Percentiles rank a stretch among this genome's conserved stretches.
Conservation (phyloP, 805 yeast species). For the Metschnikowia kunwiensis region DNA sequence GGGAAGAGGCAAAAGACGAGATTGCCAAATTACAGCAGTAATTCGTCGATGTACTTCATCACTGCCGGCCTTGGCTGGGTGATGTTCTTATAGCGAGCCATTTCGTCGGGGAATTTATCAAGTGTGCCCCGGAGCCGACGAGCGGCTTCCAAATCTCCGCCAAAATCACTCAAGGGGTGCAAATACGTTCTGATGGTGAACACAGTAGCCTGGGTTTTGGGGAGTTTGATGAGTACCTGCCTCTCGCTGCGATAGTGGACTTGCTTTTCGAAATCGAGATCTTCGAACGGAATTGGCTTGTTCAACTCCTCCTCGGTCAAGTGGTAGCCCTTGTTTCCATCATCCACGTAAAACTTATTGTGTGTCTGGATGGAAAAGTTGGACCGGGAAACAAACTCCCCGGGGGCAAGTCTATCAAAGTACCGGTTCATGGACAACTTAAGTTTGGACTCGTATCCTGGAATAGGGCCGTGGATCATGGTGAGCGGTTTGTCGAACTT, state of each 20-base stretch:
- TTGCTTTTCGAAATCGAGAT: constrained; percentile 40
- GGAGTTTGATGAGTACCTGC: constrained; percentile 53
- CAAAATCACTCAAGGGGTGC: constrained; percentile 48
- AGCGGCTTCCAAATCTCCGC: constrained; percentile 43
- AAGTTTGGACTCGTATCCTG: constrained; percentile 39
- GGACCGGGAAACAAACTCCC: constrained; percentile 38
- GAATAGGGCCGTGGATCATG: constrained; percentile 40
- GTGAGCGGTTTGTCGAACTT: constrained; percentile 38
- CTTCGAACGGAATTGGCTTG: constrained; percentile 23
- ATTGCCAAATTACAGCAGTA: constrained; percentile 17
- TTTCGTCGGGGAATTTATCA: constrained; percentile 54
- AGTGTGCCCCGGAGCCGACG: constrained; percentile 62
- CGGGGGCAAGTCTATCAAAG: constrained; percentile 34
- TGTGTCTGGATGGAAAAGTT: constrained; percentile 41
- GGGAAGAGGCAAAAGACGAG: constrained; percentile 57
- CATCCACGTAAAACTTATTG: constrained; percentile 33
- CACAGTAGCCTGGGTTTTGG: constrained; percentile 42
- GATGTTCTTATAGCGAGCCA: constrained; percentile 61
- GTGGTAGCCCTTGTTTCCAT: constrained; percentile 40
- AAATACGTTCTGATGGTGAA: constrained; percentile 58
- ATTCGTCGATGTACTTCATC: constrained; percentile 21
- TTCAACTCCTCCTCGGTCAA: constrained; percentile 25
- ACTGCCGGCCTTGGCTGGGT: constrained; percentile 72
- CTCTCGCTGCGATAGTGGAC: constrained; percentile 60
- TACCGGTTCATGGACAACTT: constrained; percentile 41